Conservation (phyloP, 2,329 filamentous ascomycete genomes). For the Achaetomium macrosporum region DNA sequence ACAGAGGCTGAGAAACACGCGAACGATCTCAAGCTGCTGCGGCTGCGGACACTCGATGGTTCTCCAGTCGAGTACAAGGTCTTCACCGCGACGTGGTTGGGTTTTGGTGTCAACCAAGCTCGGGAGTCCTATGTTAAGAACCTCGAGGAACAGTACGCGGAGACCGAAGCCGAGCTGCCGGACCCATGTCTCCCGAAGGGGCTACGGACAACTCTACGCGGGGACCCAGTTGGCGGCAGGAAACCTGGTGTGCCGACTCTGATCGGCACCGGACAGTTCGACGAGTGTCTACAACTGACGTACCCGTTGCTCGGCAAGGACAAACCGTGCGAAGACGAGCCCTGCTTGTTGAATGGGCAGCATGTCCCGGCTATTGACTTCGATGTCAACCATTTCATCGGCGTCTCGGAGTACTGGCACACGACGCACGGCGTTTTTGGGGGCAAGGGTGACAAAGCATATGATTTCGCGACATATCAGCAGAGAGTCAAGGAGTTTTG, state of each 20-base stretch:
- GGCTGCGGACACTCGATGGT: conserved; percentile 78
- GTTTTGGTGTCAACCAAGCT: conserved; percentile 94
- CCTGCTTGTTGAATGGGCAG: conserved; percentile 84
- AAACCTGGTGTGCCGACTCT: conserved; percentile 46
- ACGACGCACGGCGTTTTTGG: conserved; percentile 93
- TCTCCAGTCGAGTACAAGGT: conserved; percentile 73
- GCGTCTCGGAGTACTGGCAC: conserved; percentile 98
- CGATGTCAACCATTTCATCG: conserved; percentile 93
- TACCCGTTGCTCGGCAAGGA: conserved; percentile 88
- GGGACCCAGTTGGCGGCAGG: conserved; percentile 43
- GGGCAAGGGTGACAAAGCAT: conserved; percentile 71
- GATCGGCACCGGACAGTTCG: conserved; percentile 79
- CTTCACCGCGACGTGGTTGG: conserved; percentile 94
- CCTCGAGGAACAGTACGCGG: conserved; percentile 57
- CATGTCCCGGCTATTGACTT: conserved; percentile 96
- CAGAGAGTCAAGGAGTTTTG: conserved; percentile 80
- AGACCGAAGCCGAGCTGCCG: conserved; percentile 59
- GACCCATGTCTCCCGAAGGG: conserved; percentile 87
- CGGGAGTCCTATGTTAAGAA: conserved; percentile 75
- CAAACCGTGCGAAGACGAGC: conserved; percentile 70
- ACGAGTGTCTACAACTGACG: conserved; percentile 75
- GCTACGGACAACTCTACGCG: conserved; percentile 67
- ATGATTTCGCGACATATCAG: conserved; percentile 88
- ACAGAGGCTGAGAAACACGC: conserved; percentile 88
- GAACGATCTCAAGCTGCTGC: conserved; percentile 78